phyloP scores from a whole-genome alignment of 441 rosid species.

The Manihot esculenta region DNA sequence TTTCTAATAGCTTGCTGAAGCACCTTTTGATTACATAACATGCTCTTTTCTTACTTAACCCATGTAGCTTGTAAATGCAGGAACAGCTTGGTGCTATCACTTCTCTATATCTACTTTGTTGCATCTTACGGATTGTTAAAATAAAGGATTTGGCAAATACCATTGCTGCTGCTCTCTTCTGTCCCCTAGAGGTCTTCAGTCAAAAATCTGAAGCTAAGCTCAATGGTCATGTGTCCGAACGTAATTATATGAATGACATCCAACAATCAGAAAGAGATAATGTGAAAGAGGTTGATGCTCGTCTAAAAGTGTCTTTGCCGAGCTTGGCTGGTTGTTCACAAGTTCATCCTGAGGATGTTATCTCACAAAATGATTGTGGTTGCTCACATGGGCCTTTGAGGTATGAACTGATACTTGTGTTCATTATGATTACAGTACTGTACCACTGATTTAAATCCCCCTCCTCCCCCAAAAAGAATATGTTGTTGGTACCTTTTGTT shows the following conservation, averaged over 20 bases:
- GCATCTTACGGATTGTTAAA: slow-evolving; percentile 93
- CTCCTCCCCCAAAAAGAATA: too few relatives aligned
- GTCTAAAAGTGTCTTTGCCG: slow-evolving; percentile 36
- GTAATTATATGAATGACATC: slow-evolving; percentile 34
- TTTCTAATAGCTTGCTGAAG: slow-evolving; percentile 2
- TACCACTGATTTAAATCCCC: too few relatives aligned
- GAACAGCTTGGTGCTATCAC: slow-evolving; percentile 70
- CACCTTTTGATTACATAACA: slow-evolving; percentile 7
- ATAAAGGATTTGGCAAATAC: slow-evolving; percentile 95
- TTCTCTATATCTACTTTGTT: slow-evolving; percentile 86
- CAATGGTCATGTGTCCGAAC: slow-evolving; percentile 52
- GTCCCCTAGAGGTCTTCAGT: slow-evolving; percentile 58
- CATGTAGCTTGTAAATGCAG: slow-evolving; percentile 47
- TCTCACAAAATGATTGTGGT: slow-evolving; percentile 28
- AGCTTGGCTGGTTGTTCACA: slow-evolving; percentile 40
- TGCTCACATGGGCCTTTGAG: slow-evolving; percentile 55
- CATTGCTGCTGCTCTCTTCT: slow-evolving; percentile 88
- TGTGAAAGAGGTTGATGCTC: slow-evolving; percentile 34
- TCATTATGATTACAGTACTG: neutral
- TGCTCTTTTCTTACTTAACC: slow-evolving; percentile 25
- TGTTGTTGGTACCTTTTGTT: too few relatives aligned
- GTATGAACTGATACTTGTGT: slow-evolving; percentile 30
- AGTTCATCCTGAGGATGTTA: slow-evolving; percentile 39
- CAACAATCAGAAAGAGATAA: slow-evolving; percentile 40
- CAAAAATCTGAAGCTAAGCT: slow-evolving; percentile 50